Conservation (phyloP, 2,329 filamentous ascomycete species). For the Sclerotinia subarctica region DNA sequence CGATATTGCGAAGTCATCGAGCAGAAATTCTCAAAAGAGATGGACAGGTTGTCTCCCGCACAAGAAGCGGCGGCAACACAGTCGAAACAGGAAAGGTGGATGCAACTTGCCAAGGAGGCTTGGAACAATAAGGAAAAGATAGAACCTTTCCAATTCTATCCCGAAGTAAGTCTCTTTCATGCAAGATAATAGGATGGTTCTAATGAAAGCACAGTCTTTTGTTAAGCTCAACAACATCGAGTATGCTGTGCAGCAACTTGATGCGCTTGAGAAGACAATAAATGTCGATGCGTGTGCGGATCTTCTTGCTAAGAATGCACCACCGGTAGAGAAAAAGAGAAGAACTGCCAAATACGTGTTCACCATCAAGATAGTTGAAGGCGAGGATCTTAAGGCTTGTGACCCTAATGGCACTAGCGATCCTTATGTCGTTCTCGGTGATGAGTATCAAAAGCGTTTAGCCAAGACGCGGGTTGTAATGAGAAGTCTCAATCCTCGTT, state of each 20-base stretch:
- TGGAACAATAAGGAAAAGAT: conserved; percentile 90
- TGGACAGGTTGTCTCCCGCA: conserved; percentile 87
- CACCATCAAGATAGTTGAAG: conserved; percentile 97
- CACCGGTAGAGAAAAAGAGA: conserved; percentile 60
- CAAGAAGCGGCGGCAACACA: conserved; percentile 76
- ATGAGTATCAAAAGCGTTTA: conserved; percentile 95
- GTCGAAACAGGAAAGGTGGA: conserved; percentile 86
- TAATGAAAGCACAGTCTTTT: conserved; percentile 64
- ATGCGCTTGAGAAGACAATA: conserved; percentile 83
- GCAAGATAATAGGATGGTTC: conserved; percentile 22
- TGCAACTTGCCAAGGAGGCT: conserved; percentile 89
- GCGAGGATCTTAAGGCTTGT: conserved; percentile 96
- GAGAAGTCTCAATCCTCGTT: conserved; percentile 85
- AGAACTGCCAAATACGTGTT: conserved; percentile 90
- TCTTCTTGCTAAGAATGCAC: conserved; percentile 71
- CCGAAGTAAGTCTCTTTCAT: conserved; percentile 61
- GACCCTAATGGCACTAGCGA: conserved; percentile 93
- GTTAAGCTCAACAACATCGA: conserved; percentile 98
- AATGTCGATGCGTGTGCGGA: conserved; percentile 89
- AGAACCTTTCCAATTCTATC: conserved; percentile 94
- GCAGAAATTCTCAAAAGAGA: conserved; percentile 79
- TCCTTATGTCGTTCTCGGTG: conserved; percentile 93
- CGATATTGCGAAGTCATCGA: conserved; percentile 92
- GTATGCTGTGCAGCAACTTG: conserved; percentile 87
- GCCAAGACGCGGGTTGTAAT: conserved; percentile 93